Base-by-base conservation (phyloP, 2,329 filamentous ascomycete genomes). In the Colletotrichum siamense region DNA sequence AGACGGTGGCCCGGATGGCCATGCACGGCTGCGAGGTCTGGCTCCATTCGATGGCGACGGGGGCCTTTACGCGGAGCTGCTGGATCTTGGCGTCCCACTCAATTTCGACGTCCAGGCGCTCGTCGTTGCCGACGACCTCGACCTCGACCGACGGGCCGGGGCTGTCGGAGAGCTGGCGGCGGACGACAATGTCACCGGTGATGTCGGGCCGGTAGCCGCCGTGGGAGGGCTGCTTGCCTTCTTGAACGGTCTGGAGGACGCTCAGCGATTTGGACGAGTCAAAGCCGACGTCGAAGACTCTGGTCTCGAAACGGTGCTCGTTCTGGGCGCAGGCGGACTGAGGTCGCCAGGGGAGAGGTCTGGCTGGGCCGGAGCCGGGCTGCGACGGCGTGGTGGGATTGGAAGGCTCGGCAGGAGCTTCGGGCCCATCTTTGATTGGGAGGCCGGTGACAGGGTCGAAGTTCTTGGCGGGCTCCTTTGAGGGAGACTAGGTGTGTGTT, bases 1-100 rank as follows among this genome's bases (percentile, higher is more conserved):
- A 89, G 57, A 90, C 80, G 4, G 88, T 91, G 18, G 84, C 82
- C 13, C 85, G 85, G 73, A 91, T 83, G 75, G 87, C 86, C 24
- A 91, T 82, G 78, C 90, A 91, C 2, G 89, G 88, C 9, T 80
- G 77, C 3, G 78, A 71, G 15, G 77, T 36, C 4, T 79, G 68
- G 16, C 77, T 66, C 79, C 83, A 84, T 3, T 81, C 78, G 63
- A 87, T 70, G 12, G 73, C 79, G 36, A 79, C 79, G 1, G 89
- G 89, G 3, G 87, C 85, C 13, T 77, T 81, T 28, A 91, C 77
- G 18, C 80, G 77, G 71, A 91, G 81, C 5, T 52, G 34, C 77
- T 91, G 89, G 1, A 76, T 44, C 1, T 81, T 78, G 16, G 82
- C 78, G 68, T 87, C 80, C 49, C 83, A 84, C 4, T 82, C 73